These are phyloP conservation scores for Petunia axillaris DNA, from an alignment of 257 asterid genomes.

Conservation along the genomic window DNA sequence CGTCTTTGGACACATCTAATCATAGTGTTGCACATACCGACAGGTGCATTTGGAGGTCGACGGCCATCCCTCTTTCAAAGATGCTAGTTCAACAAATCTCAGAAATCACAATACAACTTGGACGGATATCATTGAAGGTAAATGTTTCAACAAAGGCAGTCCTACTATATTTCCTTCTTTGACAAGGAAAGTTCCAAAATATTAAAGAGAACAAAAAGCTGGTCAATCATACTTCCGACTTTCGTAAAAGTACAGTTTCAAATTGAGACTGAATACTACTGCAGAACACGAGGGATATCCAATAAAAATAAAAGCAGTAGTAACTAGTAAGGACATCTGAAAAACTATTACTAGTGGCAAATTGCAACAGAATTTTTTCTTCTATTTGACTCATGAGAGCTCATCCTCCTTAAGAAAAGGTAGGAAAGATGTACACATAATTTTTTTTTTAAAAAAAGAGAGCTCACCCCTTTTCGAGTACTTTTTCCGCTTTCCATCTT, in stretches of 20 bases:
- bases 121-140: not conserved
- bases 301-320: slow-evolving; percentile 16
- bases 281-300: slow-evolving; percentile 5
- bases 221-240: slow-evolving; percentile 4
- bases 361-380: not conserved
- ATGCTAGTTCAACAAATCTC: not conserved
- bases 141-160: not conserved
- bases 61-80: not conserved
- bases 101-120: not conserved
- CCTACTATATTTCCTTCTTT: not conserved
- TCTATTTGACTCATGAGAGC: slow-evolving; percentile 16
- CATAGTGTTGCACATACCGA: not conserved
- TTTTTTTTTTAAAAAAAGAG: not conserved
- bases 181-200: not conserved
- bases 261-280: too few relatives aligned
- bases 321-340: not conserved
- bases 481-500: slow-evolving; percentile 77
- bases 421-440: slow-evolving; percentile 6
- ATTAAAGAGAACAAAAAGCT: not conserved
- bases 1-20: not conserved
- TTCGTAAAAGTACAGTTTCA: not conserved
- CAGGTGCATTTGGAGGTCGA: not conserved
- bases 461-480: slow-evolving; percentile 83
- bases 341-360: not conserved
- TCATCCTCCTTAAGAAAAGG: not conserved